Percentiles rank a stretch among this genome's conserved stretches.
These are phyloP conservation scores for Malus domestica DNA, from an alignment of 306 rosid genomes.

Conservation along the genomic window ASM211411v1 NC_041798.1:38707501-38708000, in stretches of 20 bases:
- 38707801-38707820: conserved; percentile 50
- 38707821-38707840: conserved; percentile 43
- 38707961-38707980: background rate
- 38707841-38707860: conserved; percentile 40
- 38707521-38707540: too few species aligned
- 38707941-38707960: conserved; percentile 24
- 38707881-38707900: conserved; percentile 39
- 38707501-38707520: too few species aligned
- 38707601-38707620: conserved; percentile 62
- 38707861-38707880: conserved; percentile 36
- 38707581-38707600: conserved; percentile 34
- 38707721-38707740: conserved; percentile 83
- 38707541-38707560: conserved; percentile 10
- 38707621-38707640: conserved; percentile 58
- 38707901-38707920: conserved; percentile 47
- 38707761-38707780: conserved; percentile 22
- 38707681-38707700: conserved; percentile 20
- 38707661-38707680: conserved; percentile 53
- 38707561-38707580: conserved; percentile 38
- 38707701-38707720: conserved; percentile 50
- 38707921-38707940: conserved; percentile 29
- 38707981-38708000: conserved; percentile 35
- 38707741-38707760: conserved; percentile 23
- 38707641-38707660: conserved; percentile 63
- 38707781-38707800: conserved; percentile 47